Base-by-base conservation (phyloP, 2,329 filamentous ascomycete species). In the Microcyclospora tardicrescens region DNA sequence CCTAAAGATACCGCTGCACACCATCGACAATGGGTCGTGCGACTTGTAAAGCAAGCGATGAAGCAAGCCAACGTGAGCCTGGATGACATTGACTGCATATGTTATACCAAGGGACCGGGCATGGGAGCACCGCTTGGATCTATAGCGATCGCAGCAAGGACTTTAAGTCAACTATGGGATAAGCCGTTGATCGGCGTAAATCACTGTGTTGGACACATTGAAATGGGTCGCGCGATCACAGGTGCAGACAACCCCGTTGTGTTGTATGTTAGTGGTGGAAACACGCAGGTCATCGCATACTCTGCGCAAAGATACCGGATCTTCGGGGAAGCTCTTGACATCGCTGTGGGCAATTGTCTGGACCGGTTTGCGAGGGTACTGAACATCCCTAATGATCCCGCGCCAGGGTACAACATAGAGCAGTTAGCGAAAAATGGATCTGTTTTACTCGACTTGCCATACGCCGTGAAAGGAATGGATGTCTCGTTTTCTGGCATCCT, bases 401-500 rank as follows among this genome's bases (percentile, higher is more conserved):
- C 91, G 1, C 91, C 91, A 0, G 91, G 91, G 1, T 95, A 96
- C 63, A 98, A 98, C 58, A 95, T 98, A 51, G 91, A 98, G 67
- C 84, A 94, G 63, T 68, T 96, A 36, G 91, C 91, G 50, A 79
- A 81, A 60, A 77, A 79, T 38, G 75, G 75, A 1, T 74, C 70
- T 33, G 64, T 77, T 15, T 66, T 98, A 30, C 69, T 96, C 13
- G 89, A 96, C 49, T 67, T 98, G 19, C 91, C 91, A 2, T 98
- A 98, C 57, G 78, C 87, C 2, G 91, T 98, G 46, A 98, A 98
- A 63, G 91, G 91, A 37, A 98, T 98, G 91, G 91, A 98, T 61
- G 93, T 86, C 54, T 91, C 83, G 16, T 96, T 98, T 63, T 87
- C 83, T 2, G 91, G 91, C 2, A 93, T 98, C 47, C 67, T 98